A percentile compares a stretch with the other conserved stretches of the same genome.
phyloP scores from a whole-genome alignment of 2,329 filamentous ascomycete species.

The Parastagonospora nodorum region DNA sequence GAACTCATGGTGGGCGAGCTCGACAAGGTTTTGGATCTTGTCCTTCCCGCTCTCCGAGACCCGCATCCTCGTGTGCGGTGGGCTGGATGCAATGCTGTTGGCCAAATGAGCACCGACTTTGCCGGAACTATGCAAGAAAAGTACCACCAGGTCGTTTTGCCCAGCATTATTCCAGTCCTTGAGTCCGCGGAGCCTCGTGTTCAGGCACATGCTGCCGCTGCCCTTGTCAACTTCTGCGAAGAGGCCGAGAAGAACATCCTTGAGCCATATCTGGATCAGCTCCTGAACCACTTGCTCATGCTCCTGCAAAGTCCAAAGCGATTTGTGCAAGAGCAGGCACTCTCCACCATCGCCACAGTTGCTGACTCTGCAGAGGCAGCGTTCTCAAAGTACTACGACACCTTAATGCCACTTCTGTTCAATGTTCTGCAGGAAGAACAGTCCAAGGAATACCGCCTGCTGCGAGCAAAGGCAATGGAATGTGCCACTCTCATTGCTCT shows the following conservation, averaged over 20 bases:
- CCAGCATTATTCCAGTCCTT: constrained; percentile 89
- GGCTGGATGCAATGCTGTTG: constrained; percentile 97
- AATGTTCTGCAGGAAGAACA: constrained; percentile 87
- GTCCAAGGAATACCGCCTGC: constrained; percentile 87
- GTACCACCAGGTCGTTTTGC: constrained; percentile 85
- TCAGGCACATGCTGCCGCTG: constrained; percentile 96
- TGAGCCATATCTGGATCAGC: constrained; percentile 88
- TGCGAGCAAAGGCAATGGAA: constrained; percentile 98
- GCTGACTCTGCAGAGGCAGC: constrained; percentile 97
- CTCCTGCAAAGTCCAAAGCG: constrained; percentile 90
- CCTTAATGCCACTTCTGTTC: constrained; percentile 92
- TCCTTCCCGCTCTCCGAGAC: constrained; percentile 89
- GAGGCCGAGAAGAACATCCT: constrained; percentile 91
- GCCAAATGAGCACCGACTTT: constrained; percentile 99
- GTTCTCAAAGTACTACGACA: constrained; percentile 94
- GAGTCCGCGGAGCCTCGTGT: constrained; percentile 89
- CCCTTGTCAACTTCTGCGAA: constrained; percentile 98
- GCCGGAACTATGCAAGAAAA: constrained; percentile 97
- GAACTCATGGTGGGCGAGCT: constrained; percentile 95
- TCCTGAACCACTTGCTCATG: constrained; percentile 83
- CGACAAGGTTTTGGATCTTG: constrained; percentile 89
- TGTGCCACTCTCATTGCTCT: constrained; percentile 95
- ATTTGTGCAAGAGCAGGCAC: constrained; percentile 95
- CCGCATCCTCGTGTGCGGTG: constrained; percentile 92
- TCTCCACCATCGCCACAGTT: constrained; percentile 97